These are phyloP conservation scores for Scenedesmus sp. DNA, from an alignment of 163 green algal genomes.

Conservation along the genomic window DNA sequence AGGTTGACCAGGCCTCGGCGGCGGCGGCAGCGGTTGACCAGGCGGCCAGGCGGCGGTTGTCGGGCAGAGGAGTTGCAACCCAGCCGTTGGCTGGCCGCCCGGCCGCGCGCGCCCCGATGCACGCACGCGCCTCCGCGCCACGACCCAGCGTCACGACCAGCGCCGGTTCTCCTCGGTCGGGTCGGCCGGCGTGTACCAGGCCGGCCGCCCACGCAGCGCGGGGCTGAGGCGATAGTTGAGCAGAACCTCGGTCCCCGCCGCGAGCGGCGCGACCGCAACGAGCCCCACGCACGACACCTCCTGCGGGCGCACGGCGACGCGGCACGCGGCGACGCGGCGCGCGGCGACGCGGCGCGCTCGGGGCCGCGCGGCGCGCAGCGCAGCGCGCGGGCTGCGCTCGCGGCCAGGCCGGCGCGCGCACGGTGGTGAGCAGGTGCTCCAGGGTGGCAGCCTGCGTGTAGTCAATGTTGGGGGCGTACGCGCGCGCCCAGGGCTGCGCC, in stretches of 20 bases:
- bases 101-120: no score
- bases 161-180: conserved; percentile 71
- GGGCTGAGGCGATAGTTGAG: conserved; percentile 86
- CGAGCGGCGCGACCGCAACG: conserved; percentile 65
- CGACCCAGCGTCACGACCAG: conserved; percentile 64
- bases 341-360: not conserved
- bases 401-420: conserved; percentile 1
- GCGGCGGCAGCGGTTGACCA: not conserved
- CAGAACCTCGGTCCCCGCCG: conserved; percentile 76
- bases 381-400: not conserved
- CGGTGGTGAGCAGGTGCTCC: conserved; percentile 30
- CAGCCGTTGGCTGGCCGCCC: no score
- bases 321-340: no score
- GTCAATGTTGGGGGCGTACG: conserved; percentile 62
- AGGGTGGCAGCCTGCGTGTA: conserved; percentile 3
- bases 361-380: not conserved
- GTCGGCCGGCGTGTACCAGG: conserved; percentile 84
- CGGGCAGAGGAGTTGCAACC: no score
- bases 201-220: conserved; percentile 58
- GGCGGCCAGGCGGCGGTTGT: no score
- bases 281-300: conserved; percentile 66
- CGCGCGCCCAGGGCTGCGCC: conserved; percentile 32
- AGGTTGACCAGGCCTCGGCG: not conserved
- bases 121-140: not conserved
- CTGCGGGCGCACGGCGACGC: not conserved